phyloP scores from a whole-genome alignment of 805 yeast genomes.

The Metschnikowia santaceciliae region DNA sequence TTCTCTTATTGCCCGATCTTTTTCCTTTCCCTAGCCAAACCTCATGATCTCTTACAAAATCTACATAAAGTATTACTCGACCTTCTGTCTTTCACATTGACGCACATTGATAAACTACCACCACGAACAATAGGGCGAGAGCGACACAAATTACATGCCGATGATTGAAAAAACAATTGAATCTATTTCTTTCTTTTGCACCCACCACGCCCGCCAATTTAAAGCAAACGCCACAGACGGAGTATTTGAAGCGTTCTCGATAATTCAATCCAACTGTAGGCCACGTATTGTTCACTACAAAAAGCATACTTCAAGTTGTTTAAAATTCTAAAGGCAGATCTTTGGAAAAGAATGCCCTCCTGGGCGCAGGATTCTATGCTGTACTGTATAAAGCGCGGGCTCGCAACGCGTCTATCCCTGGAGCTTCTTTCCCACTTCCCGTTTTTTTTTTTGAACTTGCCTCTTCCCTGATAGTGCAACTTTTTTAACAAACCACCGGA shows the following conservation, averaged over 20 bases:
- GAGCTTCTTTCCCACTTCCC: not conserved
- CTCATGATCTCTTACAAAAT: too few relatives aligned
- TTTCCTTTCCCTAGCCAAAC: too few relatives aligned
- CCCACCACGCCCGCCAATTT: not conserved
- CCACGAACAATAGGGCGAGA: not conserved
- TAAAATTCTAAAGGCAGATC: not conserved
- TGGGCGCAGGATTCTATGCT: not conserved
- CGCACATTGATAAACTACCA: not conserved
- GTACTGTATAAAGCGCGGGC: not conserved
- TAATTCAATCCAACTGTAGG: not conserved
- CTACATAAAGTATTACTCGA: not conserved
- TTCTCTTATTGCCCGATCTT: not conserved
- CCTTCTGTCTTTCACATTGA: not conserved
- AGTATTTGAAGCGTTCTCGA: not conserved
- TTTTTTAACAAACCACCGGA: not conserved
- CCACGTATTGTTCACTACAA: not conserved
- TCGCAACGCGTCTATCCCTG: slow-evolving; percentile 6
- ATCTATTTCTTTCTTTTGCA: not conserved
- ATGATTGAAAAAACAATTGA: not conserved
- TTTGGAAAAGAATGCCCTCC: not conserved
- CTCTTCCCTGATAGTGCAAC: not conserved
- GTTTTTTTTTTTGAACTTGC: not conserved
- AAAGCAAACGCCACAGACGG: not conserved
- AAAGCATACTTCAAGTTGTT: not conserved
- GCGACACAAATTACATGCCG: not conserved